Percentiles rank a stretch among this genome's conserved stretches.
Conservation (phyloP, 1,284 basidiomycete species). For the Chondrostereum purpureum region DNA sequence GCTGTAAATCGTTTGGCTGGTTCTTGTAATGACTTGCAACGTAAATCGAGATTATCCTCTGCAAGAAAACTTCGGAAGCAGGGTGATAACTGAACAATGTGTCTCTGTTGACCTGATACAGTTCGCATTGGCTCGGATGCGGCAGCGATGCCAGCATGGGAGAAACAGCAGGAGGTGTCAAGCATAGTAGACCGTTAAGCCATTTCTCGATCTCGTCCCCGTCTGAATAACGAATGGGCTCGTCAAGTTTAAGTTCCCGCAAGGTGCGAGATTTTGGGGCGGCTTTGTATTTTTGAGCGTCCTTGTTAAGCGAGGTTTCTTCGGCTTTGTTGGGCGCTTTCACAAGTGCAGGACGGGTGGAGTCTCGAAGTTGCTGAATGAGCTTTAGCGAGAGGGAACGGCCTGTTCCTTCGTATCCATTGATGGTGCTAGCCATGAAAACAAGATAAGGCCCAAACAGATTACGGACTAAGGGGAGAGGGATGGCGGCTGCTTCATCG, state of each 20-base stretch:
- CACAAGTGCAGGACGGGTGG: slow-evolving; percentile 65
- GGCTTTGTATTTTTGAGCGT: slow-evolving; percentile 46
- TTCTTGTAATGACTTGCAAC: slow-evolving; percentile 99
- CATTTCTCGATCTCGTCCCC: slow-evolving; percentile 93
- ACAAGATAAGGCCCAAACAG: slow-evolving; percentile 97
- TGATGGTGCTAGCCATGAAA: slow-evolving; percentile 98
- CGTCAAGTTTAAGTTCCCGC: slow-evolving; percentile 92
- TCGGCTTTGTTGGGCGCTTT: slow-evolving; percentile 42
- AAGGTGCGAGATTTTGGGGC: slow-evolving; percentile 71
- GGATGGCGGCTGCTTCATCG: slow-evolving; percentile 98
- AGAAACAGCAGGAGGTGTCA: slow-evolving; percentile 58
- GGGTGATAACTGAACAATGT: slow-evolving; percentile 97
- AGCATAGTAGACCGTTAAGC: slow-evolving; percentile 91
- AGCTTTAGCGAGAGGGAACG: slow-evolving; percentile 96
- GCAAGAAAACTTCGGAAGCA: slow-evolving; percentile 93
- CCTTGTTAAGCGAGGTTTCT: slow-evolving; percentile 34
- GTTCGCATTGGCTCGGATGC: slow-evolving; percentile 89
- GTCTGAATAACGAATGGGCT: slow-evolving; percentile 88
- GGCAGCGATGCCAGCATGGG: slow-evolving; percentile 60
- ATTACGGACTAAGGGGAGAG: slow-evolving; percentile 89
- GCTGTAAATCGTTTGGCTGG: slow-evolving; percentile 95
- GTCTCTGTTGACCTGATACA: slow-evolving; percentile 95
- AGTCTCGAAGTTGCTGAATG: slow-evolving; percentile 93
- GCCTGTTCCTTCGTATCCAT: slow-evolving; percentile 98
- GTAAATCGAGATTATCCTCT: slow-evolving; percentile 97